Evolutionary conservation across 306 rosid genomes (phyloP), one percentile per base, ranked within the genome.

Genomic region (Fragaria vesca): DNA sequence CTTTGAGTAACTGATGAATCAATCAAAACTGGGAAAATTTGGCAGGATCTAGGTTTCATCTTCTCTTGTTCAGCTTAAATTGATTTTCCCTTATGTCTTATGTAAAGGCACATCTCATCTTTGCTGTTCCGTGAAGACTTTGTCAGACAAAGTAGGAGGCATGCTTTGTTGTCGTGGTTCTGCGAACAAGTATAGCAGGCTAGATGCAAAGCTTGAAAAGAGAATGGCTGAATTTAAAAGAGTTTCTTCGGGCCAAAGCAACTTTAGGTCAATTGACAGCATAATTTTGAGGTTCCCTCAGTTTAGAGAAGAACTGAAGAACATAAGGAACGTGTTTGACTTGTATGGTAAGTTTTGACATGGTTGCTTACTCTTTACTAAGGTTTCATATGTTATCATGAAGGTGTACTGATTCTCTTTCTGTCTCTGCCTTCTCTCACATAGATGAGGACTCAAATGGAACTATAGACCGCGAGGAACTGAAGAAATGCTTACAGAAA

Each of bases 391-490:
- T 70, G 70, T 71, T 69, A 71, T 54, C 34, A 12, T 66, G 12
- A 76, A 74, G 18, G 68, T 77, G 62, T 17, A 51, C 26, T 50
- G 75, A 47, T 17, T 84, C 50, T 70, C 38, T 17, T 38, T 12
- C 30, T 72, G 51, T 57, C 57, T 74, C 63, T 48, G 71, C 52
- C 78, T 40, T 50, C 43, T 82, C 11, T 81, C 83, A 60, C 83
- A 62, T 69, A 94, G 98, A 92, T 77, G 95, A 88, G 81, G 96
- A 94, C 83, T 90, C 93, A 9, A 90, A 89, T 80, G 98, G 92
- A 81, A 81, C 82, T 63, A 85, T 94, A 61, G 98, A 92, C 81
- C 85, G 70, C 0, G 84, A 80, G 47, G 98, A 94, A 73, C 89
- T 94, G 46, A 84, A 86, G 48, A 85, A 79, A 54, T 85, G 91